phyloP scores from a whole-genome alignment of 331 rosid genomes.

The Prunus yedoensis region DNA sequence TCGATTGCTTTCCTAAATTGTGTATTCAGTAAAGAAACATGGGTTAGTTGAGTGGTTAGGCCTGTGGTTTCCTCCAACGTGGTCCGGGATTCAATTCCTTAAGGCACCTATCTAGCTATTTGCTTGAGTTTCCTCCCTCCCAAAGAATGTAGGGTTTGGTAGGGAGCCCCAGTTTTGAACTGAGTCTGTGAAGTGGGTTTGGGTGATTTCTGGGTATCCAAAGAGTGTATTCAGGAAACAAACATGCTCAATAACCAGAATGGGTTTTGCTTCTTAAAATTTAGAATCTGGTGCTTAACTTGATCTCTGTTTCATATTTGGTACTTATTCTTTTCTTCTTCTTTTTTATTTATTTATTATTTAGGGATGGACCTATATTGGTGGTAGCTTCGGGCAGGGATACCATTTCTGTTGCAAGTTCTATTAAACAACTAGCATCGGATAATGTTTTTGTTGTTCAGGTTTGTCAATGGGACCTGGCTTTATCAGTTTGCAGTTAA shows the following conservation, averaged over 20 bases:
- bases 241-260: background rate
- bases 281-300: background rate
- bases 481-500: constrained; percentile 12
- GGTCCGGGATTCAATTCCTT: background rate
- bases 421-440: constrained; percentile 67
- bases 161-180: background rate
- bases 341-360: background rate
- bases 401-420: constrained; percentile 77
- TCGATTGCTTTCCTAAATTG: background rate
- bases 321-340: constrained; percentile 23
- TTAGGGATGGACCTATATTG: constrained; percentile 89
- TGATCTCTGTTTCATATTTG: background rate
- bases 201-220: background rate
- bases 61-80: background rate
- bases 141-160: background rate
- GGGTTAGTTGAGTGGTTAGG: background rate
- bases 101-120: background rate
- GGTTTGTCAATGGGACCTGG: constrained; percentile 42
- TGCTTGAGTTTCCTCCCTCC: background rate
- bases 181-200: background rate
- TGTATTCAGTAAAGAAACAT: background rate
- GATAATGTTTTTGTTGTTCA: constrained; percentile 85
- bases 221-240: background rate
- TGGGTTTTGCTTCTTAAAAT: background rate
- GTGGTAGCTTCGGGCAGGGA: constrained; percentile 95